Percentiles rank a stretch among this genome's conserved stretches.
phyloP scores from a whole-genome alignment of 805 yeast species.

The Pichia exigua region DNA sequence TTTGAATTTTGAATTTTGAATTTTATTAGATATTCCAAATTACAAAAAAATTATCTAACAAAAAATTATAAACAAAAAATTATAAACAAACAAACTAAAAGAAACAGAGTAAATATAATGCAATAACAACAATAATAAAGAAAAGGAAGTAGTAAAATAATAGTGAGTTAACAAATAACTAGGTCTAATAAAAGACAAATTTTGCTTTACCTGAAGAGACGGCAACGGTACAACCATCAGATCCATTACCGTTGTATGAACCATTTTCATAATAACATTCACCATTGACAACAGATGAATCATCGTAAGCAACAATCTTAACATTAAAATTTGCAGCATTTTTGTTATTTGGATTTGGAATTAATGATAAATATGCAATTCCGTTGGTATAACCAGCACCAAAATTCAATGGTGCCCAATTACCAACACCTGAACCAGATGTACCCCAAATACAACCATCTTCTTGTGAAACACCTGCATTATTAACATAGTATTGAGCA shows the following conservation, averaged over 20 bases:
- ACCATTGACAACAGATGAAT: constrained; percentile 32
- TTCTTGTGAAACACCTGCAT: constrained; percentile 84
- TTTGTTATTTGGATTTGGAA: constrained; percentile 89
- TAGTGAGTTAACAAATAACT: neutral
- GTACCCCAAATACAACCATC: constrained; percentile 96
- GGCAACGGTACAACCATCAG: constrained; percentile 75
- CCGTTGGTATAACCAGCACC: constrained; percentile 84
- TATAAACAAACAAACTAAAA: neutral
- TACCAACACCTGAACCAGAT: constrained; percentile 73
- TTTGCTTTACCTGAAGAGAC: constrained; percentile 30
- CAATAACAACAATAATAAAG: neutral
- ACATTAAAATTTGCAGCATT: constrained; percentile 50
- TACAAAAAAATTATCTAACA: neutral
- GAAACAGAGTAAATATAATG: neutral
- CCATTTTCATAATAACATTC: constrained; percentile 38
- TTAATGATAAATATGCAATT: constrained; percentile 75
- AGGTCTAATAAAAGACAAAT: constrained; percentile 23
- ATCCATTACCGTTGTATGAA: constrained; percentile 43
- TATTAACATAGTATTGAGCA: constrained; percentile 94
- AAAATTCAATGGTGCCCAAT: constrained; percentile 95
- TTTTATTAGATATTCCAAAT: neutral
- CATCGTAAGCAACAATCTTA: constrained; percentile 33
- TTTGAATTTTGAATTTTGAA: neutral
- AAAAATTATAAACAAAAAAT: neutral
- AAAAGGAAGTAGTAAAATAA: neutral